Percentiles rank a stretch among this genome's conserved stretches.
These are phyloP conservation scores for Gynochthodes officinalis DNA, from an alignment of 257 asterid species.

Conservation along the genomic window DNA sequence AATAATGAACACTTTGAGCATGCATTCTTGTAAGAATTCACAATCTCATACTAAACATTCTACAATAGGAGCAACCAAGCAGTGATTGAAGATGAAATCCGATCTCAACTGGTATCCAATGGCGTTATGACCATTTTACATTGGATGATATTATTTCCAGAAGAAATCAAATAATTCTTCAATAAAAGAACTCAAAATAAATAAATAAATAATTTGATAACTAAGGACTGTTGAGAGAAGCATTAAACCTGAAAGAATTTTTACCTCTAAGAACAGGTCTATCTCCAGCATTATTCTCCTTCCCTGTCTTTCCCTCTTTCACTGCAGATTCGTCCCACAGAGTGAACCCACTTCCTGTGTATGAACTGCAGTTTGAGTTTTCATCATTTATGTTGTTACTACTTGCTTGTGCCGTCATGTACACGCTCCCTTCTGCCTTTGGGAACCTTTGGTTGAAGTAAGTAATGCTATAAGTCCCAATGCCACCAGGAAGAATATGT, in stretches of 20 bases:
- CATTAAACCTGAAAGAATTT: not conserved
- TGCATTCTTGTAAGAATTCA: not conserved
- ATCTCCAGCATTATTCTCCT: conserved; percentile 74
- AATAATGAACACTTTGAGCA: not conserved
- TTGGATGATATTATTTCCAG: not conserved
- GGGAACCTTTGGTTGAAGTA: conserved; percentile 53
- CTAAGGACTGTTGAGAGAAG: not conserved
- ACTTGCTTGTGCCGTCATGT: conserved; percentile 50
- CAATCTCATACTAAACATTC: not conserved
- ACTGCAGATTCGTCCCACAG: conserved; percentile 82
- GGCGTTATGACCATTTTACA: too few species aligned
- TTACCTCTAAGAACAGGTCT: conserved; percentile 59
- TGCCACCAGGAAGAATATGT: conserved; percentile 79
- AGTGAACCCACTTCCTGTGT: conserved; percentile 69
- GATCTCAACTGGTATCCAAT: too few species aligned
- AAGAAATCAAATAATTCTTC: not conserved
- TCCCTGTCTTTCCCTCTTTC: conserved; percentile 97
- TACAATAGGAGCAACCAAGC: not conserved
- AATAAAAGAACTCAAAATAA: not conserved
- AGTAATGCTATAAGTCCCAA: conserved; percentile 76
- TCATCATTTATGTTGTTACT: conserved; percentile 49
- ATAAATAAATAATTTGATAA: not conserved
- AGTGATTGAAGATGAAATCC: not conserved
- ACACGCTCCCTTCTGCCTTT: conserved; percentile 48
- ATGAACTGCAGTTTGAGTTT: conserved; percentile 70